These are phyloP conservation scores for Ustilago nuda DNA, from an alignment of 1,284 basidiomycete species.

Conservation along the genomic window DNA sequence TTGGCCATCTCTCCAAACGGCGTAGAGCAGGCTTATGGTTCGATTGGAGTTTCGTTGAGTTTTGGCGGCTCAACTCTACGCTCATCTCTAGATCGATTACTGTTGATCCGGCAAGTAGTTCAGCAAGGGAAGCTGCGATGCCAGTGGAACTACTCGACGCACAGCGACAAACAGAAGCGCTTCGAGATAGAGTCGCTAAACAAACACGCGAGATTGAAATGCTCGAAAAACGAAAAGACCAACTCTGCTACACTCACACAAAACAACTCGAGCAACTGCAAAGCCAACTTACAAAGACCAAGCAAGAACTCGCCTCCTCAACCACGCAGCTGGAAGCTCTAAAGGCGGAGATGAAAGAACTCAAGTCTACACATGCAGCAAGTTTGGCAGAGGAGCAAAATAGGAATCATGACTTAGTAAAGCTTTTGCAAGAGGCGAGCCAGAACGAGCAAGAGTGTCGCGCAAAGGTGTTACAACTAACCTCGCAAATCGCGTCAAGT, in stretches of 20 bases:
- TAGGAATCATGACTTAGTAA: slow-evolving; percentile 20
- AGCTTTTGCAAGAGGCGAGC: slow-evolving; percentile 18
- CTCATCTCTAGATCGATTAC: slow-evolving; percentile 61
- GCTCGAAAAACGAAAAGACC: slow-evolving; percentile 42
- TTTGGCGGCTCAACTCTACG: slow-evolving; percentile 94
- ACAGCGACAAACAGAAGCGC: slow-evolving; percentile 55
- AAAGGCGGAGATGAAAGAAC: slow-evolving; percentile 25
- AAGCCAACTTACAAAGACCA: slow-evolving; percentile 13
- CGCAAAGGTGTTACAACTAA: slow-evolving; percentile 37
- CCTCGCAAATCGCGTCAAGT: slow-evolving; percentile 35
- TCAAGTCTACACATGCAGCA: slow-evolving; percentile 26
- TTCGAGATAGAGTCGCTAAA: slow-evolving; percentile 52
- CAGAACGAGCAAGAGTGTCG: slow-evolving; percentile 23
- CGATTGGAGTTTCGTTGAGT: slow-evolving; percentile 98
- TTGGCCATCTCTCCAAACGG: slow-evolving; percentile 68
- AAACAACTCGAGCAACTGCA: slow-evolving; percentile 9
- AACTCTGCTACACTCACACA: slow-evolving; percentile 31
- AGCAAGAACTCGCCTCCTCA: slow-evolving; percentile 12
- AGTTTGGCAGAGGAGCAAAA: slow-evolving; percentile 22
- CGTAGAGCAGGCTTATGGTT: slow-evolving; percentile 88
- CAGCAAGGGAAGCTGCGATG: slow-evolving; percentile 34
- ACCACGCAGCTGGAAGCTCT: slow-evolving; percentile 27
- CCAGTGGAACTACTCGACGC: slow-evolving; percentile 64
- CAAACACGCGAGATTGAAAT: slow-evolving; percentile 50
- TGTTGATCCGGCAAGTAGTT: slow-evolving; percentile 55